These are phyloP conservation scores for Sporothrix curviconia DNA, from an alignment of 2,329 filamentous ascomycete species.

Conservation along the genomic window DNA sequence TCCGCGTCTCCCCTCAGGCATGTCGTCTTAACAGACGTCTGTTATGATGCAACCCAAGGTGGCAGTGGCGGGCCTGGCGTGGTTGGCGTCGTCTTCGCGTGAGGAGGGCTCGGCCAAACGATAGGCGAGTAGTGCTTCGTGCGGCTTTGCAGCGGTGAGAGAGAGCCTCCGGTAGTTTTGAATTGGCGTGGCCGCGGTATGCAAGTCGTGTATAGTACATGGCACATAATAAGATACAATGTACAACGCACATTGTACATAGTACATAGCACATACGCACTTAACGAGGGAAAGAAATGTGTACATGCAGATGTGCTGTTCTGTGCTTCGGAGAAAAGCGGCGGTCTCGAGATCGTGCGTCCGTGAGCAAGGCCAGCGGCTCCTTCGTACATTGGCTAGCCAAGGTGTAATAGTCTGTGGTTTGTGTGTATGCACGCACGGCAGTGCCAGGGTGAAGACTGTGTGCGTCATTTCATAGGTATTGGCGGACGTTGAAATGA, in stretches of 20 bases:
- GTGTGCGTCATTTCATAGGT: conserved; percentile 4
- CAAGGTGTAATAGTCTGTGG: too few relatives aligned
- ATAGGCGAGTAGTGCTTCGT: conserved; percentile 8
- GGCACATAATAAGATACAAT: not conserved
- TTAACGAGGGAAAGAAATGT: not conserved
- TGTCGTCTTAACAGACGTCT: conserved; percentile 5
- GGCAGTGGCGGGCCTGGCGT: conserved; percentile 2
- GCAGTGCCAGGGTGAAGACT: not conserved
- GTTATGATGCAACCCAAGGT: conserved; percentile 16
- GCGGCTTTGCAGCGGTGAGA: not conserved
- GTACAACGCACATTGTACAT: not conserved
- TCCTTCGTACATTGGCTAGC: not conserved
- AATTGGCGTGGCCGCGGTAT: not conserved
- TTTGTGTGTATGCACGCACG: too few relatives aligned
- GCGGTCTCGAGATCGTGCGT: not conserved
- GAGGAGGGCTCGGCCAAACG: not conserved
- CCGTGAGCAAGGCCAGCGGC: too few relatives aligned
- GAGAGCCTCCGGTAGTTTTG: conserved; percentile 2
- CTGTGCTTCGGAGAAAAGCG: not conserved
- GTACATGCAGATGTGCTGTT: not conserved
- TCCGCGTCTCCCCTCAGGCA: not conserved
- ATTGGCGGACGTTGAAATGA: not conserved
- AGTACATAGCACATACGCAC: not conserved
- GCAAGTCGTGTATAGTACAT: not conserved
- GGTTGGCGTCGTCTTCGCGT: not conserved